These are phyloP conservation scores for Tylopilus sp. DNA, from an alignment of 768 basidiomycete species.

Conservation along the genomic window DNA sequence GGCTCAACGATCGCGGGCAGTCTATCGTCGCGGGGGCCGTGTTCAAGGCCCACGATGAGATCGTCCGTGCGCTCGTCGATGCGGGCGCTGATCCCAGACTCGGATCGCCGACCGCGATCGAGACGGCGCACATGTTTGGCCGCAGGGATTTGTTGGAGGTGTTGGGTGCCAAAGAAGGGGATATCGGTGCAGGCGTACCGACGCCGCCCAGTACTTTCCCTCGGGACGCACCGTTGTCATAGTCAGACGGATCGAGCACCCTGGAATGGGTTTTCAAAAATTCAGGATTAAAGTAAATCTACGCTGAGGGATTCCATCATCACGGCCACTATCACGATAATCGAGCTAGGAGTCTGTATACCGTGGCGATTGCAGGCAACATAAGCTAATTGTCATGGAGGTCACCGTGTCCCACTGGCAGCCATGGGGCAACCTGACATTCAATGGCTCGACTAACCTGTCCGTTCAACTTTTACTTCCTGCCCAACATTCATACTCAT, in stretches of 20 bases:
- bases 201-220: slow-evolving; percentile 18
- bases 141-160: slow-evolving; percentile 52
- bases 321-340: too few species aligned
- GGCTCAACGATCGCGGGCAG: slow-evolving; percentile 68
- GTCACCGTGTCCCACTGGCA: too few species aligned
- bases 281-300: background rate
- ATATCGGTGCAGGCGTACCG: slow-evolving; percentile 35
- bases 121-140: slow-evolving; percentile 67
- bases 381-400: too few species aligned
- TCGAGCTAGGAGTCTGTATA: too few species aligned
- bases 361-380: too few species aligned
- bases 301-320: background rate
- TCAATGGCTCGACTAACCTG: too few species aligned
- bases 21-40: slow-evolving; percentile 75
- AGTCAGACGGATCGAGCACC: background rate
- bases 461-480: too few species aligned
- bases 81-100: slow-evolving; percentile 59
- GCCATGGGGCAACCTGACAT: too few species aligned
- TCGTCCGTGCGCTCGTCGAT: slow-evolving; percentile 52
- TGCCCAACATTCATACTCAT: too few species aligned
- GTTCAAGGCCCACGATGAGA: slow-evolving; percentile 66
- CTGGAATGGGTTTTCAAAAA: background rate
- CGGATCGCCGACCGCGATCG: slow-evolving; percentile 51
- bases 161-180: slow-evolving; percentile 58
- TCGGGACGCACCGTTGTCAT: background rate